These are phyloP conservation scores for Tolypocladium nubicola DNA, from an alignment of 2,329 filamentous ascomycete genomes.

Conservation along the genomic window DNA sequence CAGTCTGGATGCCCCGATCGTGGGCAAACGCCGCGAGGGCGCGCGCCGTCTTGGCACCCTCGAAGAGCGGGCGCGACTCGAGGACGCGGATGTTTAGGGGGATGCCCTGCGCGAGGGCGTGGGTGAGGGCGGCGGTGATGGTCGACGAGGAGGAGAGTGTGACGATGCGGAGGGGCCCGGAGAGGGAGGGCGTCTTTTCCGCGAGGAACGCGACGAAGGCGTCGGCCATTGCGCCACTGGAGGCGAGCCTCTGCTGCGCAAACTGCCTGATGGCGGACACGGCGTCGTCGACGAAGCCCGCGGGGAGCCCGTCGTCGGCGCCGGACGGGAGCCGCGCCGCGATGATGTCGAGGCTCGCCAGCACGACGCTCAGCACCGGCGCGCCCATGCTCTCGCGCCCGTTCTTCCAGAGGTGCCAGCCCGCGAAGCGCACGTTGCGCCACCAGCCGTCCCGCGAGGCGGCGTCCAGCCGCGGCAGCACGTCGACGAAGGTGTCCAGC, in stretches of 20 bases:
- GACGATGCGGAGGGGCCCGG: conserved; percentile 34
- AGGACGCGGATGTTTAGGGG: conserved; percentile 47
- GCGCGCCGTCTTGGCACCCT: conserved; percentile 48
- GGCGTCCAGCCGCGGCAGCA: conserved; percentile 25
- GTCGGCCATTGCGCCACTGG: conserved; percentile 19
- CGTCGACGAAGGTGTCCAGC: conserved; percentile 35
- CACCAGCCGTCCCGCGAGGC: conserved; percentile 31
- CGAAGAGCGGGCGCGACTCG: conserved; percentile 56
- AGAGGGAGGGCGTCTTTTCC: conserved; percentile 6
- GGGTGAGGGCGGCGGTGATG: conserved; percentile 37
- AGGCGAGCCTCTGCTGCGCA: conserved; percentile 9
- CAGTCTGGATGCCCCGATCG: conserved; percentile 6
- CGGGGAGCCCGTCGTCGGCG: conserved; percentile 1
- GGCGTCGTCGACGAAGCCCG: conserved; percentile 7
- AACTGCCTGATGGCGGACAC: conserved; percentile 9
- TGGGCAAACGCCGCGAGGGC: conserved; percentile 33
- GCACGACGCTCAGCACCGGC: conserved; percentile 40
- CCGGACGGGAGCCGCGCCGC: conserved; percentile 16
- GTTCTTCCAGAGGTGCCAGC: conserved; percentile 56
- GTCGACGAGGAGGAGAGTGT: conserved; percentile 56
- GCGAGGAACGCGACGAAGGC: conserved; percentile 24
- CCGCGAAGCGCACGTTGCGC: conserved; percentile 40
- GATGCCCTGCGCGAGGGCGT: conserved; percentile 24
- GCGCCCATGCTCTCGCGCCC: conserved; percentile 57
- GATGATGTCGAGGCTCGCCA: conserved; percentile 32